Conservation (phyloP, 225 moss, liverwort and hornwort genomes). For the Lunularia cruciata region DNA sequence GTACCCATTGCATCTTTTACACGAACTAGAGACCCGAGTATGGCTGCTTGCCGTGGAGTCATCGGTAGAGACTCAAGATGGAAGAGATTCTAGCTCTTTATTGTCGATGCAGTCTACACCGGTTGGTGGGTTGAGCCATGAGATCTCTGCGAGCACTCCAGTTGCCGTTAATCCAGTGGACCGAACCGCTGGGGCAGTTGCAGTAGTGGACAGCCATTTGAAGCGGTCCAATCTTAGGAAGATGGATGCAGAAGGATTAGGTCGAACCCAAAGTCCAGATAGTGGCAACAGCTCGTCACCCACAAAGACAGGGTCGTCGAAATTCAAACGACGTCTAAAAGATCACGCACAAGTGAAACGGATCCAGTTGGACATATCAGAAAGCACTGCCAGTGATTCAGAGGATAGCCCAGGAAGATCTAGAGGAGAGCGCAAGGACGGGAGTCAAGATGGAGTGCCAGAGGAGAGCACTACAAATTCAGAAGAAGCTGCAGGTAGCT, state of each 20-base stretch:
- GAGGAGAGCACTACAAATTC: constrained; percentile 29
- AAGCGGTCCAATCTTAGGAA: constrained; percentile 54
- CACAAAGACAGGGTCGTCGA: constrained; percentile 18
- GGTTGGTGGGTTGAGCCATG: constrained; percentile 58
- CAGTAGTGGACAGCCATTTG: constrained; percentile 73
- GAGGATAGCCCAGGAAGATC: constrained; percentile 49
- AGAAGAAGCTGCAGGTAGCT: constrained; percentile 62
- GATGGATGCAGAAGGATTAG: constrained; percentile 43
- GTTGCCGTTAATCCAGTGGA: constrained; percentile 64
- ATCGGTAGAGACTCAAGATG: constrained; percentile 65
- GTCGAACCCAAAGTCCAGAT: constrained; percentile 27
- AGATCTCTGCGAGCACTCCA: constrained; percentile 46
- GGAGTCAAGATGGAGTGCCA: constrained; percentile 28
- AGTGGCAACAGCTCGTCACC: constrained; percentile 23
- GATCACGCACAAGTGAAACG: constrained; percentile 62
- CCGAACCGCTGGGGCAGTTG: constrained; percentile 70
- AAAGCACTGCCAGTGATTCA: constrained; percentile 58
- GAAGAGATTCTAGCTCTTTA: constrained; percentile 58
- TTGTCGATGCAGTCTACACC: constrained; percentile 56
- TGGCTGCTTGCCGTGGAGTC: constrained; percentile 98
- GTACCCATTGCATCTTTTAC: constrained; percentile 78
- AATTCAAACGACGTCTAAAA: constrained; percentile 46
- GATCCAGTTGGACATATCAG: constrained; percentile 43
- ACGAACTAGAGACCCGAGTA: constrained; percentile 93
- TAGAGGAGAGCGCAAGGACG: constrained; percentile 41